Evolutionary conservation across 768 basidiomycete species (phyloP).

Genomic region (Boletus insuetus): DNA sequence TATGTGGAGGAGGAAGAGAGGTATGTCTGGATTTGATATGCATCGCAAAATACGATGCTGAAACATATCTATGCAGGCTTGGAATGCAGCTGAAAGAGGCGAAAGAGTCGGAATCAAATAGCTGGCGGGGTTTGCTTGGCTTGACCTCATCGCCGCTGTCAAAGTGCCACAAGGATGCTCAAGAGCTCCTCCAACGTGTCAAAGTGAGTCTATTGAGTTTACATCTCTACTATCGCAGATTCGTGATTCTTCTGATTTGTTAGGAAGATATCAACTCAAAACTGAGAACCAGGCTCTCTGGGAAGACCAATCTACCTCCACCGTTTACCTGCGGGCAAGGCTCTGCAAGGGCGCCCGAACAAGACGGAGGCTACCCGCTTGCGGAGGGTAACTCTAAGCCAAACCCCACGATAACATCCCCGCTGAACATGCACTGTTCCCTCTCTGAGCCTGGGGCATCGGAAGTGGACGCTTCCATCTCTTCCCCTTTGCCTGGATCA

Average conservation of each 20-base stretch:
- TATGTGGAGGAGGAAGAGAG: slow-evolving; percentile 2
- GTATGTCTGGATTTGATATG: not conserved
- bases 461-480: not conserved
- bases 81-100: not conserved
- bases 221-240: not conserved
- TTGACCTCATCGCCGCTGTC: slow-evolving; percentile 3
- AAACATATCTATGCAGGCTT: slow-evolving; percentile 1
- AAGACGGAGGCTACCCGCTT: not conserved
- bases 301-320: not conserved
- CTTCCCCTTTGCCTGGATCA: not conserved
- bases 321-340: not conserved
- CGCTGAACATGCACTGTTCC: not conserved
- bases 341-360: not conserved
- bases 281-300: not conserved
- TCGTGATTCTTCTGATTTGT: not conserved
- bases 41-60: not conserved
- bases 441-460: not conserved
- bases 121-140: not conserved
- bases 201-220: not conserved
- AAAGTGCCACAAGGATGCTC: slow-evolving; percentile 1
- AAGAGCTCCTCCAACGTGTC: slow-evolving; percentile 3
- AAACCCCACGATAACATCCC: not conserved
- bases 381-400: too few species aligned
- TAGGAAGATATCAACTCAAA: slow-evolving; percentile 5
- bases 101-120: not conserved